A percentile compares a stretch with the other conserved stretches of the same genome.
These are phyloP conservation scores for Lizonia empirigonia DNA, from an alignment of 2,329 filamentous ascomycete genomes.

Conservation along the genomic window DNA sequence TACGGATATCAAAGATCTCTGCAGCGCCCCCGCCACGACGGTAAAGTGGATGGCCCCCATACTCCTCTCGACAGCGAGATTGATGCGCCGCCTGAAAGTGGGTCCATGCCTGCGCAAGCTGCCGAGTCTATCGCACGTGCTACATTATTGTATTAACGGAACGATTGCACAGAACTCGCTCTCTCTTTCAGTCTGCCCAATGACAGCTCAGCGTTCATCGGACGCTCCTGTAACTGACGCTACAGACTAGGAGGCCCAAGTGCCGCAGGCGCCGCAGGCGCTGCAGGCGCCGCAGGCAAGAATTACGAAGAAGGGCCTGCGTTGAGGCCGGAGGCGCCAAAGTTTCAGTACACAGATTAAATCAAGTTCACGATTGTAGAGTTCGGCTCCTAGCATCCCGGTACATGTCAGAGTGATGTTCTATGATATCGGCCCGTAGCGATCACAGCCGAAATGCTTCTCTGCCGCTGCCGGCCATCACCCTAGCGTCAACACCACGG, in stretches of 20 bases:
- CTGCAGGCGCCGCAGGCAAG: conserved; percentile 9
- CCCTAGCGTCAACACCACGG: neutral
- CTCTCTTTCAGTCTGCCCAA: neutral
- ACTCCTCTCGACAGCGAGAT: neutral
- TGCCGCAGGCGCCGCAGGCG: neutral
- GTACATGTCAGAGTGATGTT: neutral
- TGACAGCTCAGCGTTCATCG: neutral
- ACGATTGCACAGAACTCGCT: neutral
- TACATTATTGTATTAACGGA: neutral
- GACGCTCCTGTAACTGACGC: neutral
- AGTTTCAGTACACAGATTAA: neutral
- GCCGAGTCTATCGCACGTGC: conserved; percentile 6
- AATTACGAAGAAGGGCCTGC: conserved; percentile 3
- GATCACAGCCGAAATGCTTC: conserved; percentile 1
- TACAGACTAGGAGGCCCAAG: neutral
- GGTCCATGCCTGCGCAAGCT: neutral
- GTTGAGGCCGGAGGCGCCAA: conserved; percentile 10
- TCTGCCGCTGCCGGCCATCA: neutral
- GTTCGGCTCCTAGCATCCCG: neutral
- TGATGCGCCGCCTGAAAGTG: neutral
- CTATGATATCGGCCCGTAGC: conserved; percentile 8
- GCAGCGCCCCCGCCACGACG: neutral
- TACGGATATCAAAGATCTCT: neutral
- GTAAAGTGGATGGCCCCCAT: neutral
- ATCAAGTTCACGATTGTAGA: neutral